Evolutionary conservation across 2,329 filamentous ascomycete species (phyloP).

Genomic region (Trichoderma afroharzianum): DNA sequence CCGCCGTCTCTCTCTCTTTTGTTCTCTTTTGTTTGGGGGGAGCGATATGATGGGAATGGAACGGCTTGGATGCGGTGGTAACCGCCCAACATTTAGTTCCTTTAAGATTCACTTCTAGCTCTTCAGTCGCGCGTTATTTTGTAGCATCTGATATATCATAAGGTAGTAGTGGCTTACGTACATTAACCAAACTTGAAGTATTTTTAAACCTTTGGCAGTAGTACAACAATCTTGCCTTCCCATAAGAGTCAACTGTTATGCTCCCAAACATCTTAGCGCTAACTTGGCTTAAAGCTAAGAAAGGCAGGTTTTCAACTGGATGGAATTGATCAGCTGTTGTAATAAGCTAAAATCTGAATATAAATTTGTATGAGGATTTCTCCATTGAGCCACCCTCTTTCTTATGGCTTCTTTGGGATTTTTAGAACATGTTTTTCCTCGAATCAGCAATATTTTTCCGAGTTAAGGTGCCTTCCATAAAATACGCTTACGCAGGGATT

Average conservation of each 20-base stretch:
- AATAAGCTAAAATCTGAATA: neutral
- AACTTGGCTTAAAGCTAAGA: neutral
- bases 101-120: too few relatives aligned
- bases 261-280: neutral
- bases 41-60: too few relatives aligned
- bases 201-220: neutral
- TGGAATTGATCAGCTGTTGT: neutral
- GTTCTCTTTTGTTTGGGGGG: too few relatives aligned
- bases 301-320: neutral
- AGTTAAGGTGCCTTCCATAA: neutral
- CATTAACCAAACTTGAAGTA: too few relatives aligned
- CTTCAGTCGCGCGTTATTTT: too few relatives aligned
- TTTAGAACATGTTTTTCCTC: neutral
- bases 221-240: neutral
- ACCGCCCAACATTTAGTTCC: too few relatives aligned
- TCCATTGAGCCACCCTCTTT: neutral
- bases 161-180: too few relatives aligned
- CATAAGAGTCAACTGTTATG: neutral
- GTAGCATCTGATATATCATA: too few relatives aligned
- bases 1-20: too few relatives aligned
- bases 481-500: neutral
- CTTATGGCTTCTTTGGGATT: neutral
- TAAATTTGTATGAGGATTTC: neutral
- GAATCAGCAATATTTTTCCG: neutral
- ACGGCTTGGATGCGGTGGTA: too few relatives aligned